Percentiles rank a stretch among this genome's conserved stretches.
Evolutionary conservation across 768 basidiomycete genomes (phyloP).

Genomic region (Auricularia sp.): DNA sequence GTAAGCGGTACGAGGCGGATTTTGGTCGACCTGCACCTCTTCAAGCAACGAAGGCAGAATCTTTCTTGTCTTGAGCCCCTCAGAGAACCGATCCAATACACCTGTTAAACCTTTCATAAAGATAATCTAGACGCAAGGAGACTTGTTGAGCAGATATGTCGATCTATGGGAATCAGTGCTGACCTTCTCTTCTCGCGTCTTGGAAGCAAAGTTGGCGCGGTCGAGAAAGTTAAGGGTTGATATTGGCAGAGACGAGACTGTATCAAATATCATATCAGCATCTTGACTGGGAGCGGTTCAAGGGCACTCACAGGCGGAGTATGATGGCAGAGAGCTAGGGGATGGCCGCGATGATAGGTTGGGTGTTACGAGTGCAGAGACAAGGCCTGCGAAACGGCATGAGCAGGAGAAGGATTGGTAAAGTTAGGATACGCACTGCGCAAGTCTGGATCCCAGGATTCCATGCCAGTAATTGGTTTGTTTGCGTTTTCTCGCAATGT

Average conservation of each 20-base stretch:
- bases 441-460: slow-evolving; percentile 57
- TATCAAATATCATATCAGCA: slow-evolving; percentile 28
- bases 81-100: slow-evolving; percentile 78
- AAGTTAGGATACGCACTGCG: slow-evolving; percentile 39
- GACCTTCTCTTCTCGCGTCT: slow-evolving; percentile 82
- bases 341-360: slow-evolving; percentile 63
- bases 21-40: slow-evolving; percentile 46
- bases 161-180: too few species aligned
- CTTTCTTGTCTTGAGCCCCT: slow-evolving; percentile 77
- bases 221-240: slow-evolving; percentile 95
- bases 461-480: slow-evolving; percentile 50
- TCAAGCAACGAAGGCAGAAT: slow-evolving; percentile 87
- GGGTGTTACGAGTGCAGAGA: slow-evolving; percentile 73
- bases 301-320: slow-evolving; percentile 27
- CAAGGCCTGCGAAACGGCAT: slow-evolving; percentile 43
- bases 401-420: slow-evolving; percentile 8
- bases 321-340: slow-evolving; percentile 68
- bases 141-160: too few species aligned
- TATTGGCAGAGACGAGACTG: slow-evolving; percentile 88
- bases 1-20: neutral
- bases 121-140: slow-evolving; percentile 35
- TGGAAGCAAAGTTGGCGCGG: slow-evolving; percentile 87
- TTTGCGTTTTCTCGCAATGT: slow-evolving; percentile 61
- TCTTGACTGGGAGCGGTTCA: neutral
- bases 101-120: slow-evolving; percentile 84